phyloP scores from a whole-genome alignment of 73 alveolate genomes.

The Tetrahymena thermophila region DNA sequence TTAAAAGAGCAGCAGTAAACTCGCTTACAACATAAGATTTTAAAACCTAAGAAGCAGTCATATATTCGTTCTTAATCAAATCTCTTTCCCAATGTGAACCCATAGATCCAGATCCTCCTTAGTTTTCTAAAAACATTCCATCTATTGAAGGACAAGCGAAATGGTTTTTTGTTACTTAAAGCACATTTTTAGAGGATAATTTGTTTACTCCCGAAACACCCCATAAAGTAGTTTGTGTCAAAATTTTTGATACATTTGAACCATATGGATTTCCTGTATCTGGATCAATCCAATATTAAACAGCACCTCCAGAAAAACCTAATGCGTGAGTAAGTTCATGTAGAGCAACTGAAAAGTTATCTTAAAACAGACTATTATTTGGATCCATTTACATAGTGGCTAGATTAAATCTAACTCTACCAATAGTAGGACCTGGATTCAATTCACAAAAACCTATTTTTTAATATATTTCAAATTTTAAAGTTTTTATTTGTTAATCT shows the following conservation, averaged over 20 bases:
- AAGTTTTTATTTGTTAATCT: no score
- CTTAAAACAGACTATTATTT: not conserved
- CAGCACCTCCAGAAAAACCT: not conserved
- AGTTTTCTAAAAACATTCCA: not conserved
- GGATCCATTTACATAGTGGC: not conserved
- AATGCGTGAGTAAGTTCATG: not conserved
- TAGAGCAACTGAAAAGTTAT: not conserved
- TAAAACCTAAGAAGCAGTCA: not conserved
- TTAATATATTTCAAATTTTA: not conserved
- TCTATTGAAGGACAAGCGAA: not conserved
- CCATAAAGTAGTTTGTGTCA: not conserved
- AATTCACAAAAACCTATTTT: not conserved
- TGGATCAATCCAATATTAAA: not conserved
- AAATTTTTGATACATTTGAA: not conserved
- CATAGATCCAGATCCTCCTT: not conserved
- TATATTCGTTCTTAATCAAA: not conserved
- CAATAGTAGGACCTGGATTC: not conserved
- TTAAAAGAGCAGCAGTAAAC: not conserved
- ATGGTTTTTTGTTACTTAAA: not conserved
- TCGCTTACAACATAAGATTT: not conserved
- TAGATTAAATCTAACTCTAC: not conserved
- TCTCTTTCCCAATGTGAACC: not conserved
- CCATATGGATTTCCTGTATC: not conserved
- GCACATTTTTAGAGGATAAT: not conserved
- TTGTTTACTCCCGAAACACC: not conserved